Base-by-base conservation (phyloP, 352 stramenopile genomes). In the Peronospora farinosa region DNA sequence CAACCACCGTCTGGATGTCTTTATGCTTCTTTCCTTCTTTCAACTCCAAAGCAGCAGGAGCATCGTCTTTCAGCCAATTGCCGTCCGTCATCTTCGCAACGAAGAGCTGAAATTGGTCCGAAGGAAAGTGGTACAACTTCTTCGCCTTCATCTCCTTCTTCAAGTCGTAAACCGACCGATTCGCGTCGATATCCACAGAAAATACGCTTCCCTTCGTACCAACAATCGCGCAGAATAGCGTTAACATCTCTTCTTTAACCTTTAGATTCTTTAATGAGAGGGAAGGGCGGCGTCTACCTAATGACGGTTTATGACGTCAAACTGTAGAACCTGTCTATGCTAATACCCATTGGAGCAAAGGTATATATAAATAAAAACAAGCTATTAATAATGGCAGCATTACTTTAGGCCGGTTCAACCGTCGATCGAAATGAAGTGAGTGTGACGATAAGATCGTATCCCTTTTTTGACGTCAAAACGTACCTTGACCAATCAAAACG, bases 121-220 rank as follows among this genome's bases (percentile, higher is more conserved):
- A 2, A 31, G 16, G 0, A 3, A 47, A 9, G 4, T 27, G n/a
- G 21, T 38, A 38, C 16, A 15, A 15, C 4, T 36, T 9, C 9
- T 40, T 21, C 35, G 11, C 11, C 16, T 27, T 30, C 28, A 48
- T 40, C 41, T 16, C 41, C 27, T 48, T 39, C 11, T 48, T 48
- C 41, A 40, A 2, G 13, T 16, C 1, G 30, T 3, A n/a, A 5
- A 39, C 41, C 3, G 8, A 8, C 27, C 27, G 12, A 5, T n/a
- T 9, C 12, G 3, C 27, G 1, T 47, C 27, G 1, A 47, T 16
- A 2, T 3, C 21, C 7, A 47, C 15, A 16, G 41, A 16, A 25
- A 47, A 30, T n/a, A 10, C 41, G n/a, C 7, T 28, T 10, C 23
- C 15, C 13, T 35, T 35, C 31, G 0, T 28, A 11, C 41, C 41